These are phyloP conservation scores for Carex kokanica DNA, from an alignment of 176 grass and related monocot genomes.

Conservation along the genomic window DNA sequence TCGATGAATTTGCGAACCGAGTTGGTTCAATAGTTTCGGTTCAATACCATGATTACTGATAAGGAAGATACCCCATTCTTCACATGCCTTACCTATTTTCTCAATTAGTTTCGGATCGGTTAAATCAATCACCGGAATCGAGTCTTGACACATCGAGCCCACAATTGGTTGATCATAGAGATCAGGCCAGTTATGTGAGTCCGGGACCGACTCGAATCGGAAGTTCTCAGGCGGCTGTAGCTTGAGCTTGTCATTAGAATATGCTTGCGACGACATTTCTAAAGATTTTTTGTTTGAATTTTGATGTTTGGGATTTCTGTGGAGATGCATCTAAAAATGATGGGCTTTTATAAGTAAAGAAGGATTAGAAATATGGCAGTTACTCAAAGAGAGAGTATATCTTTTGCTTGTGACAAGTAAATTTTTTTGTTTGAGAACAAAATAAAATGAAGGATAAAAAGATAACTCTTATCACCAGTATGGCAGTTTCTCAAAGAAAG, in stretches of 20 bases:
- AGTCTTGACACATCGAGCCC: background rate
- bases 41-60: conserved; percentile 46
- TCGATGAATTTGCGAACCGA: conserved; percentile 31
- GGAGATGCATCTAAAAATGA: conserved; percentile 11
- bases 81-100: conserved; percentile 32
- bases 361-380: background rate
- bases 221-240: conserved; percentile 17
- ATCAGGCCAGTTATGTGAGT: conserved; percentile 47
- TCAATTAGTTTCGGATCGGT: background rate
- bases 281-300: conserved; percentile 28
- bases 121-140: conserved; percentile 57
- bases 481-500: too few relatives aligned
- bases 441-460: background rate
- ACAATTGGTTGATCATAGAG: conserved; percentile 21
- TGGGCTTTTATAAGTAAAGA: conserved; percentile 5
- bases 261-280: conserved; percentile 32
- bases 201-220: conserved; percentile 29
- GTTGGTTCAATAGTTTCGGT: background rate
- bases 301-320: conserved; percentile 17
- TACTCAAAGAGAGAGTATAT: background rate
- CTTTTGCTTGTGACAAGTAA: background rate
- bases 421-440: background rate
- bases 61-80: conserved; percentile 62
- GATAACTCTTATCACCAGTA: background rate
- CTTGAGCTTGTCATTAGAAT: background rate